Base-by-base conservation (phyloP, 768 basidiomycete species). In the Boletus sp. region DNA sequence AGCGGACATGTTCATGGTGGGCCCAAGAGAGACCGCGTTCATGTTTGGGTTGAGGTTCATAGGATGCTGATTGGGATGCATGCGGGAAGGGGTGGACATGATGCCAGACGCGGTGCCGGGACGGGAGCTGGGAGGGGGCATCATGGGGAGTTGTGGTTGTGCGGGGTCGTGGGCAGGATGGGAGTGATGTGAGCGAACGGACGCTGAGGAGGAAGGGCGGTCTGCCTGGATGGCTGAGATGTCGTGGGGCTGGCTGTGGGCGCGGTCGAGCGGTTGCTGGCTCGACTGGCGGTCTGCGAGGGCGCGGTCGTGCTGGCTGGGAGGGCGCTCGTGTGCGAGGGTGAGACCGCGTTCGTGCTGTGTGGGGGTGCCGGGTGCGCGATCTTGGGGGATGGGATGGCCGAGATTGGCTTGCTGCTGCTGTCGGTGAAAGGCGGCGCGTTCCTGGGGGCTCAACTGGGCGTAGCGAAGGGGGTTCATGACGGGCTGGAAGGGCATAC, bases 381-480 rank as follows among this genome's bases (percentile, higher is more conserved):
- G 67, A 55, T 65, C 66, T 17, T 52, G 32, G 10, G 55, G 60
- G 9, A 57, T 28, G 28, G 41, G 42, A 18, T 67, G 66, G 10
- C 24, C 54, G n/a, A 55, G 55, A 55, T 32, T 35, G 50, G 58
- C 52, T 20, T 54, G 54, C 37, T 67, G 70, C 24, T 63, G 64
- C 54, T 74, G 74, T 29, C 67, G 66, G 48, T 71, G 70, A 42
- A 71, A 60, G 20, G 61, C 58, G 20, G 52, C 57, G 55, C 72
- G 68, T 24, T 74, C 72, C 12, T 64, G 68, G 1, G 64, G 67
- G 18, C 63, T 48, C 64, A 73, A 59, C 32, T 73, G 72, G 14
- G 62, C 33, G 33, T 68, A 67, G 37, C 72, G 72, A 32, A 65
- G 64, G 29, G 57, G 50, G 52, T 60, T 64, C 49, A 62, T 56